These are phyloP conservation scores for Alternaria dauci DNA, from an alignment of 2,329 filamentous ascomycete genomes.

Conservation along the genomic window DNA sequence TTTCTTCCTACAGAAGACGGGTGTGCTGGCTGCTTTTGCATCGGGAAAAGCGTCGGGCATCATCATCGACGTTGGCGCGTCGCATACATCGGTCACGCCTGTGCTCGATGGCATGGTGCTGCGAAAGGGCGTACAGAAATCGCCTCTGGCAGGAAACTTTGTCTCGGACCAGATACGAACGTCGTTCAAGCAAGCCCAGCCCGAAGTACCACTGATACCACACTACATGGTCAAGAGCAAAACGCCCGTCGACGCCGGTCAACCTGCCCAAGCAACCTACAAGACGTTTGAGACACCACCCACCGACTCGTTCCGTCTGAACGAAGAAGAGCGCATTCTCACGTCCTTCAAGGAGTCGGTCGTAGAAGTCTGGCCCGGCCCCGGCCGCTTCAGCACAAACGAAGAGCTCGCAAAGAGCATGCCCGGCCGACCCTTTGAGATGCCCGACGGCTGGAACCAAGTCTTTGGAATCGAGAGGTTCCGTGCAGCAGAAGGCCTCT, in stretches of 20 bases:
- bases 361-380: conserved; percentile 90
- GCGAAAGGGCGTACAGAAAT: conserved; percentile 84
- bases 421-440: conserved; percentile 90
- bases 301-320: conserved; percentile 75
- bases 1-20: conserved; percentile 89
- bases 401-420: conserved; percentile 77
- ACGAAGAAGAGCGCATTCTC: conserved; percentile 91
- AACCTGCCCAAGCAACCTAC: conserved; percentile 78
- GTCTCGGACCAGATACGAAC: conserved; percentile 86
- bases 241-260: conserved; percentile 84
- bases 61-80: conserved; percentile 89
- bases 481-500: conserved; percentile 86
- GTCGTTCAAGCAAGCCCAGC: conserved; percentile 74
- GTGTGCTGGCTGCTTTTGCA: conserved; percentile 90
- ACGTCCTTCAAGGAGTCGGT: conserved; percentile 98
- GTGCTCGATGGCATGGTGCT: conserved; percentile 95
- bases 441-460: conserved; percentile 96
- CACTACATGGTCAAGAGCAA: conserved; percentile 91
- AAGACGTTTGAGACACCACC: conserved; percentile 71
- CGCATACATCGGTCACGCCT: conserved; percentile 86
- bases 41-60: conserved; percentile 92
- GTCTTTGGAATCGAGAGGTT: conserved; percentile 91
- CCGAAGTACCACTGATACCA: conserved; percentile 78
- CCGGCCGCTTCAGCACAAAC: conserved; percentile 73
- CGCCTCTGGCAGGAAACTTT: conserved; percentile 86